Evolutionary conservation across 2,329 filamentous ascomycete species (phyloP), one percentile per base, ranked within the genome.

Genomic region (Fusarium bulbicola): DNA sequence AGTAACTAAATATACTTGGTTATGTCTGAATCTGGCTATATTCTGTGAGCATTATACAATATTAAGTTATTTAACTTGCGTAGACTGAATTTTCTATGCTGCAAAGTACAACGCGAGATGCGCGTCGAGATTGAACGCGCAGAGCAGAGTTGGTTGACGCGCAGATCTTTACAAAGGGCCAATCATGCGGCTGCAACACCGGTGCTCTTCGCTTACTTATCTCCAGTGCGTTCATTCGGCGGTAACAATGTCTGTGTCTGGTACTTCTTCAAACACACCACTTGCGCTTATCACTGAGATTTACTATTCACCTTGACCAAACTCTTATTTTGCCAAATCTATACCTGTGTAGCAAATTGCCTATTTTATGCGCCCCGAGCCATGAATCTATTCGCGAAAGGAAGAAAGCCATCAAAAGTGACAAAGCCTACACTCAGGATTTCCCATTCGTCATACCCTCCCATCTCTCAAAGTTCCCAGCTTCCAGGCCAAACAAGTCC

Each of bases 401-500:
- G 24, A 28, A n/a, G 28, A 32, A 28, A 30, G 12, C 24, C 10
- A 34, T 4, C 1, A 57, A 57, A 34, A 13, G 7, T 5, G 9
- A 18, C 6, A n/a, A 52, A 20, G 2, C 30, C 10, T 16, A 1
- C 18, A 9, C 13, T 45, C 5, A 61, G 36, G 14, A 36, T 4
- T 28, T 58, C 7, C 34, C 50, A 11, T 52, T 63, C 18, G 7
- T 12, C 49, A 63, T 66, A 2, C 67, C 59, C 4, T 60, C 28
- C 49, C 59, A 69, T 12, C 65, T 49, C 28, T 65, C 10, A 56
- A 70, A 69, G 14, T 65, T 52, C 11, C 47, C 37, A 32, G 53
- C 45, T 14, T 71, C 67, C 8, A 63, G 7, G 2, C 39, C 59
- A 45, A 74, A 66, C 18, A 70, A 12, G 4, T 74, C 71, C 6